Percentiles rank a stretch among this genome's conserved stretches.
phyloP scores from a whole-genome alignment of 1,139 yeast species.

The Suhomyces terraborum region DNA sequence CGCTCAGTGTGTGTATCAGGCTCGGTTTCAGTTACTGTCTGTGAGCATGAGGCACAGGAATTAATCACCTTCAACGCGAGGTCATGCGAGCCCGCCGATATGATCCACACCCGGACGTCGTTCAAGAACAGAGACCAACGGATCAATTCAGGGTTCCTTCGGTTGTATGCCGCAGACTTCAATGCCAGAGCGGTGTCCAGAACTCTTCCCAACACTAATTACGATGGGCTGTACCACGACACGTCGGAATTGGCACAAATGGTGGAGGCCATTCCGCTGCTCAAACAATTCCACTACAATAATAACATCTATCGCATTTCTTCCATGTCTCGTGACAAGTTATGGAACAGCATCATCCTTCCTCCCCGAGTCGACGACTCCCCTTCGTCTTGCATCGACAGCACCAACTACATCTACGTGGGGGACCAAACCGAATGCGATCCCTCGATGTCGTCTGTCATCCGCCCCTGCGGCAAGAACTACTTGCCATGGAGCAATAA shows the following conservation, averaged over 20 bases:
- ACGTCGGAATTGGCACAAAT: conserved; percentile 12
- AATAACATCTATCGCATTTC: conserved; percentile 38
- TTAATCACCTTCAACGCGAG: conserved; percentile 12
- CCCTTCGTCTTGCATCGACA: conserved; percentile 30
- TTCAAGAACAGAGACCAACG: conserved; percentile 48
- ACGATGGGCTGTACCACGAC: conserved; percentile 31
- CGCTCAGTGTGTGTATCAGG: too few relatives aligned
- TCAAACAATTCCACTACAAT: conserved; percentile 30
- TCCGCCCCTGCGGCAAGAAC: conserved; percentile 14
- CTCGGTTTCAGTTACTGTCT: too few relatives aligned
- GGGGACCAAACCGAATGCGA: conserved; percentile 16
- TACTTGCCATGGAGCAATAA: conserved; percentile 43
- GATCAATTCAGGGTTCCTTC: conserved; percentile 46
- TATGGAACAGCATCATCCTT: conserved; percentile 52
- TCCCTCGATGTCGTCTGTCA: conserved; percentile 9
- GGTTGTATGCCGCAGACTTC: conserved; percentile 50
- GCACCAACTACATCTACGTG: conserved; percentile 24
- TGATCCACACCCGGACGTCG: conserved; percentile 9
- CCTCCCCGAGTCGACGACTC: conserved; percentile 47
- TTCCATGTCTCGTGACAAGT: conserved; percentile 42
- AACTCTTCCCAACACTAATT: conserved; percentile 32
- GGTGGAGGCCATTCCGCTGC: conserved; percentile 22
- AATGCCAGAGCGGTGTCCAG: conserved; percentile 33
- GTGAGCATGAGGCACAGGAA: too few relatives aligned
- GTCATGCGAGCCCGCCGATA: neutral